Evolutionary conservation across 352 stramenopile species (phyloP).

Genomic region (Phytopythium chamaehyphon): DNA sequence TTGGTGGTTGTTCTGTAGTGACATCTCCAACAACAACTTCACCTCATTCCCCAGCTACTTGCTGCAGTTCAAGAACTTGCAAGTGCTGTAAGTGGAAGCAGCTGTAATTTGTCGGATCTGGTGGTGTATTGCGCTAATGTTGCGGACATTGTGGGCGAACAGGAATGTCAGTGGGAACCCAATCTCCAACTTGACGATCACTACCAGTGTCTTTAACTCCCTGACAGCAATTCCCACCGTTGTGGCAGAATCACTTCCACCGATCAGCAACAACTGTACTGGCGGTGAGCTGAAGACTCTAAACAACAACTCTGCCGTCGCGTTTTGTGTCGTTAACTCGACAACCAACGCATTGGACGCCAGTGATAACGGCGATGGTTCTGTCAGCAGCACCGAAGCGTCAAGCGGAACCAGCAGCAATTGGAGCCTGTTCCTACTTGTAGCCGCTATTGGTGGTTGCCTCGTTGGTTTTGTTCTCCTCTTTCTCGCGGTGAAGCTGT

Average conservation of each 20-base stretch:
- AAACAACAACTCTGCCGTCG: constrained; percentile 16
- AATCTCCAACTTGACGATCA: constrained; percentile 40
- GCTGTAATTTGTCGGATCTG: too few relatives aligned
- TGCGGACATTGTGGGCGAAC: too few relatives aligned
- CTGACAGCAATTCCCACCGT: constrained; percentile 5
- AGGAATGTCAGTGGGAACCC: constrained; percentile 41
- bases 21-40: constrained; percentile 41
- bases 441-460: constrained; percentile 28
- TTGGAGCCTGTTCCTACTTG: constrained; percentile 26
- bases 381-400: background rate
- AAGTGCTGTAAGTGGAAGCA: constrained; percentile 32
- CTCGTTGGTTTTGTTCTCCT: constrained; percentile 32
- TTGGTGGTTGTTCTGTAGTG: constrained; percentile 15
- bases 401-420: constrained; percentile 16
- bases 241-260: background rate
- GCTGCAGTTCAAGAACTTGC: constrained; percentile 36
- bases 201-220: constrained; percentile 19
- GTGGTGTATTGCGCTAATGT: background rate
- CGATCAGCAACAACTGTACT: constrained; percentile 17
- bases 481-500: constrained; percentile 14
- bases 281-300: constrained; percentile 20
- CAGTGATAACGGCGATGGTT: background rate
- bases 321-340: constrained; percentile 38
- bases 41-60: constrained; percentile 30
- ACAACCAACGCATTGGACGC: constrained; percentile 1